Evolutionary conservation across 352 stramenopile species (phyloP).

Genomic region (Phytophthora foliorum): DNA sequence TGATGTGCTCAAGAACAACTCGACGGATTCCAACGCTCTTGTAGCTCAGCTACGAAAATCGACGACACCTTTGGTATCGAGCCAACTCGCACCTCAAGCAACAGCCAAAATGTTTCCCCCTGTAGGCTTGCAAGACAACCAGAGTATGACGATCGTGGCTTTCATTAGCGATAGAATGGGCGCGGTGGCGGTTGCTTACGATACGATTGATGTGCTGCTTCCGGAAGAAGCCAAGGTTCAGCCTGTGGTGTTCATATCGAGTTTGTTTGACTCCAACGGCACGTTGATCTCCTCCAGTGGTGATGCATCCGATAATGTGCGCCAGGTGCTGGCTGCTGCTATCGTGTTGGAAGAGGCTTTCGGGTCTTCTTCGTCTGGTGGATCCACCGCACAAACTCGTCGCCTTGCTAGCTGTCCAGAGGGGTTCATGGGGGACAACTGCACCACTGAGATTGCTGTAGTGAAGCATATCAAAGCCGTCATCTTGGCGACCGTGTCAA

Average conservation of each 20-base stretch:
- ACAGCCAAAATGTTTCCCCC: slow-evolving; percentile 58
- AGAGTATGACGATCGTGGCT: slow-evolving; percentile 59
- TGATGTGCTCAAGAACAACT: slow-evolving; percentile 7
- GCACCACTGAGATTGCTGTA: slow-evolving; percentile 43
- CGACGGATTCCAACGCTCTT: slow-evolving; percentile 27
- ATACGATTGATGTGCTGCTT: slow-evolving; percentile 50
- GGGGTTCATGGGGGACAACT: slow-evolving; percentile 56
- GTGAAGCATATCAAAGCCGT: slow-evolving; percentile 50
- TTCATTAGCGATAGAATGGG: slow-evolving; percentile 66
- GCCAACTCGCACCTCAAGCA: slow-evolving; percentile 47
- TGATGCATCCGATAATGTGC: slow-evolving; percentile 42
- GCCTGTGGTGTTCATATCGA: slow-evolving; percentile 51
- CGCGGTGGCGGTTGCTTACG: slow-evolving; percentile 43
- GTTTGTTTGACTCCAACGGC: slow-evolving; percentile 36
- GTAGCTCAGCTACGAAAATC: slow-evolving; percentile 39
- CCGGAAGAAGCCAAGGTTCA: slow-evolving; percentile 42
- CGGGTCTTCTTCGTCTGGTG: slow-evolving; percentile 6
- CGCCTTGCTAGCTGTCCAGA: slow-evolving; percentile 32
- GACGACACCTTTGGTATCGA: slow-evolving; percentile 49
- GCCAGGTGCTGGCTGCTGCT: slow-evolving; percentile 51
- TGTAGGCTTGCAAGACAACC: slow-evolving; percentile 27
- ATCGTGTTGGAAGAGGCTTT: slow-evolving; percentile 61
- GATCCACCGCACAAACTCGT: slow-evolving; percentile 12
- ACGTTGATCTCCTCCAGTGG: slow-evolving; percentile 13
- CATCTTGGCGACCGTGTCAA: slow-evolving; percentile 57